A percentile compares a stretch with the other conserved stretches of the same genome.
phyloP scores from a whole-genome alignment of 176 grass and related monocot species.

The Leersia perrieri region DNA sequence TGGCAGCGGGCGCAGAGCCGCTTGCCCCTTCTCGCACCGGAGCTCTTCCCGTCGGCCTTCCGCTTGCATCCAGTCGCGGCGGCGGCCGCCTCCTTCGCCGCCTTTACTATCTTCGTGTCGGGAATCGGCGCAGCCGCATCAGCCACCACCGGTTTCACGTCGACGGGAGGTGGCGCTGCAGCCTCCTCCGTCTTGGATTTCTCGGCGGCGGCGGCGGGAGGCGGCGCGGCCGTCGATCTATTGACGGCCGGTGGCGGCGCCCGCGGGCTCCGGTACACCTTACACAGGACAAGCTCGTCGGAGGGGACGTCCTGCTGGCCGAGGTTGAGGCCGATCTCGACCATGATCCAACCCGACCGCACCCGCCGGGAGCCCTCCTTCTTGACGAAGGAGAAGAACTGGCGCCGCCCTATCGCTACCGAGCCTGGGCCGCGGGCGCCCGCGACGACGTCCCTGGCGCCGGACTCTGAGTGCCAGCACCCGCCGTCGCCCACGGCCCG shows the following conservation, averaged over 20 bases:
- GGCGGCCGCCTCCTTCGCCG: background rate
- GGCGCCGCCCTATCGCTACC: constrained; percentile 41
- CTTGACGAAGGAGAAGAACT: constrained; percentile 43
- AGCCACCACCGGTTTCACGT: background rate
- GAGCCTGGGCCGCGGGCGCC: background rate
- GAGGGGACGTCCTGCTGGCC: background rate
- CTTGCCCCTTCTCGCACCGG: background rate
- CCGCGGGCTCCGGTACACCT: constrained; percentile 34
- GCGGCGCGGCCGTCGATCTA: background rate
- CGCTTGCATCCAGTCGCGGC: background rate
- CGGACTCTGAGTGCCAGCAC: constrained; percentile 41
- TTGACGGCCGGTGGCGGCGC: background rate
- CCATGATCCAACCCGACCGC: constrained; percentile 48
- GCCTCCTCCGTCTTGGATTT: background rate
- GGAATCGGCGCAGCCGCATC: background rate
- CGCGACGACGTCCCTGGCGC: constrained; percentile 24
- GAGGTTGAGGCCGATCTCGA: constrained; percentile 36
- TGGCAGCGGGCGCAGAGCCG: background rate
- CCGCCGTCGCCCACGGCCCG: constrained; percentile 35
- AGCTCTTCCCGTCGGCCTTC: background rate
- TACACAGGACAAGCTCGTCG: constrained; percentile 21
- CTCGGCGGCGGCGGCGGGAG: background rate
- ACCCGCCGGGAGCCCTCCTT: constrained; percentile 5
- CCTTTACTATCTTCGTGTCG: background rate
- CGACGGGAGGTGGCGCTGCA: background rate